A percentile compares a stretch with the other conserved stretches of the same genome.
phyloP scores from a whole-genome alignment of 2,329 filamentous ascomycete species.

The Ceratocystis destructans region DNA sequence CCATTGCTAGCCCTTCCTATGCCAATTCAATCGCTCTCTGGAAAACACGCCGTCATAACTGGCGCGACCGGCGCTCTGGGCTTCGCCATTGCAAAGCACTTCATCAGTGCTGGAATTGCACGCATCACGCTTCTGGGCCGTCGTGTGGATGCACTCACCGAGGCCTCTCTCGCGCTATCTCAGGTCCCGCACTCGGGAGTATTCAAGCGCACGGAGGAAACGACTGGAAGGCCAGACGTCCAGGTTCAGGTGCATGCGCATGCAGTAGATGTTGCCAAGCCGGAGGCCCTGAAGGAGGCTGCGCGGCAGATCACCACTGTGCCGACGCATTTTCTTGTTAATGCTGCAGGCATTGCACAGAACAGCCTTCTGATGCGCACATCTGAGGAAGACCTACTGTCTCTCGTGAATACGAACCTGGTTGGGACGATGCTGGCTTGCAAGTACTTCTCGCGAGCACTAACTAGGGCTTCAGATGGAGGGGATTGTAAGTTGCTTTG shows the following conservation, averaged over 20 bases:
- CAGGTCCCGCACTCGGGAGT: conserved; percentile 15
- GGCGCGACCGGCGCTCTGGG: conserved; percentile 62
- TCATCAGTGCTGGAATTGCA: conserved; percentile 46
- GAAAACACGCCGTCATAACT: conserved; percentile 47
- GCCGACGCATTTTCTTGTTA: conserved; percentile 50
- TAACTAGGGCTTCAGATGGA: conserved; percentile 13
- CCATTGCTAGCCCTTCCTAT: not conserved
- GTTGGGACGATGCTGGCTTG: conserved; percentile 50
- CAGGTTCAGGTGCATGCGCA: not conserved
- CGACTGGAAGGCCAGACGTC: conserved; percentile 25
- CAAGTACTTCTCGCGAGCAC: conserved; percentile 29
- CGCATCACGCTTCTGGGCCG: conserved; percentile 47
- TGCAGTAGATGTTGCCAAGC: not conserved
- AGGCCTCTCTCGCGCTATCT: conserved; percentile 27
- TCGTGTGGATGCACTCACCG: conserved; percentile 33
- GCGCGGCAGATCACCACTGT: conserved; percentile 6
- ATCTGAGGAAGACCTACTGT: conserved; percentile 35
- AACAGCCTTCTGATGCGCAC: conserved; percentile 48
- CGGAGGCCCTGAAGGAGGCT: not conserved
- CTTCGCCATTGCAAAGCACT: conserved; percentile 49
- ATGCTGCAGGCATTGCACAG: conserved; percentile 64
- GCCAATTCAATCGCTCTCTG: conserved; percentile 26
- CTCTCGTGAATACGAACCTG: conserved; percentile 57
- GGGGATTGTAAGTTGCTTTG: conserved; percentile 14
- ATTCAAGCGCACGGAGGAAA: not conserved